Base-by-base conservation (phyloP, 345 rosid species). In the Cochlearia excelsa region DNA sequence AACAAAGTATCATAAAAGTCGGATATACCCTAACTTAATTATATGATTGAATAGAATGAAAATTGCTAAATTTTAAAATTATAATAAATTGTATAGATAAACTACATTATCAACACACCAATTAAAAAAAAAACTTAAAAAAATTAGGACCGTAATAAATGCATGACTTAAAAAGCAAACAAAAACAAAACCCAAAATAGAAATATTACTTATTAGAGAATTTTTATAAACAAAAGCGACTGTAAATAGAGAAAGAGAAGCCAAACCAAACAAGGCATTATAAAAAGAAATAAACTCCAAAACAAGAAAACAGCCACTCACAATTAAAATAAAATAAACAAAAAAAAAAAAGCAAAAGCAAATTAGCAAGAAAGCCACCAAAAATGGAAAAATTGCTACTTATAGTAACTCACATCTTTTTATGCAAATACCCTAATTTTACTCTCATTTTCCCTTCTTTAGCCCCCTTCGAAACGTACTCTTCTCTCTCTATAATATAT, bases 331-430 rank as follows among this genome's bases (percentile, higher is more conserved):
- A 37, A 33, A 33, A 33, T 33, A 33, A 33, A 5, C 35, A 33
- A 33, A 33, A 33, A 33, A 31, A 31, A 16, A 16, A 33, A 49
- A 69, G 43, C 64, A 56, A 46, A 16, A 16, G 56, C 51, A 60
- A 60, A 68, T 62, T 69, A 70, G 74, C 69, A 57, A 70, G 23
- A 16, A 33, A 57, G 55, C 28, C 63, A 58, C 75, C 75, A 71
- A 71, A 65, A 3, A 38, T 30, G 70, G 75, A 71, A 71, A 52
- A 37, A 51, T 41, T 71, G 61, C 75, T 64, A 71, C 66, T 64
- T 71, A 71, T 71, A 71, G 75, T 52, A 71, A 71, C 66, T 57
- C 43, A 61, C 29, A 16, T 50, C 43, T 71, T 56, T 58, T 57
- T 51, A 51, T 57, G 57, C 29, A 11, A 37, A 57, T 63, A 46